Conservation (phyloP, 495 filamentous ascomycete genomes). For the Xanthoparmelia taractica region DNA sequence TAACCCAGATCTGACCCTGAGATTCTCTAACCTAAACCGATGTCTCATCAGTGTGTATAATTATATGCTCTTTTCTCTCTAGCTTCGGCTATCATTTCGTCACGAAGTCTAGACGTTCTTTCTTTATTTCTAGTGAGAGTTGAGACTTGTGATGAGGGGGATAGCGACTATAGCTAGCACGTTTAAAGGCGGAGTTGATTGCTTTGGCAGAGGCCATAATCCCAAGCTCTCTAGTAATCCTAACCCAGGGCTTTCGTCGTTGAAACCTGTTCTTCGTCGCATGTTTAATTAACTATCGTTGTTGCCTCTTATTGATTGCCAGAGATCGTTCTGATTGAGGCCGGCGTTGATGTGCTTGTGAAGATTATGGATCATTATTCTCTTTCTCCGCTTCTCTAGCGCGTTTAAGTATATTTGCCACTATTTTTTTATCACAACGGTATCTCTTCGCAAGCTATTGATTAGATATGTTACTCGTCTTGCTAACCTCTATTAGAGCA, state of each 20-base stretch:
- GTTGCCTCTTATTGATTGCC: neutral
- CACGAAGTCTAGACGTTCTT: neutral
- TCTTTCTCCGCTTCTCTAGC: conserved; percentile 2
- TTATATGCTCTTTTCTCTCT: neutral
- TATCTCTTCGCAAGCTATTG: no score
- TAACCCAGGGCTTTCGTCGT: neutral
- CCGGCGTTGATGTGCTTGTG: no score
- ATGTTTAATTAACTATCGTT: neutral
- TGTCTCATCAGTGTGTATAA: neutral
- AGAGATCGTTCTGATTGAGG: neutral
- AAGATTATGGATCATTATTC: no score
- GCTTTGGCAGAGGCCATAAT: neutral
- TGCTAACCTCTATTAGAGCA: no score
- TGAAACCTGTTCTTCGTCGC: neutral
- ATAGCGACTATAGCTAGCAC: neutral
- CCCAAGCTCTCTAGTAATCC: neutral
- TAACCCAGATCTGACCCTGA: neutral
- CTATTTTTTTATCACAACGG: no score
- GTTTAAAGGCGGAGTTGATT: no score
- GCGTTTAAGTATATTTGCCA: no score
- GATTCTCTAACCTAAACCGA: neutral
- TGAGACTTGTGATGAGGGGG: neutral
- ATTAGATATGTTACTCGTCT: no score
- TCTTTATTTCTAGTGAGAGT: neutral
- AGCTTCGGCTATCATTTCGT: neutral